A percentile compares a stretch with the other conserved stretches of the same genome.
phyloP scores from a whole-genome alignment of 108 stramenopile species.

The Bacterosira constricta region DNA sequence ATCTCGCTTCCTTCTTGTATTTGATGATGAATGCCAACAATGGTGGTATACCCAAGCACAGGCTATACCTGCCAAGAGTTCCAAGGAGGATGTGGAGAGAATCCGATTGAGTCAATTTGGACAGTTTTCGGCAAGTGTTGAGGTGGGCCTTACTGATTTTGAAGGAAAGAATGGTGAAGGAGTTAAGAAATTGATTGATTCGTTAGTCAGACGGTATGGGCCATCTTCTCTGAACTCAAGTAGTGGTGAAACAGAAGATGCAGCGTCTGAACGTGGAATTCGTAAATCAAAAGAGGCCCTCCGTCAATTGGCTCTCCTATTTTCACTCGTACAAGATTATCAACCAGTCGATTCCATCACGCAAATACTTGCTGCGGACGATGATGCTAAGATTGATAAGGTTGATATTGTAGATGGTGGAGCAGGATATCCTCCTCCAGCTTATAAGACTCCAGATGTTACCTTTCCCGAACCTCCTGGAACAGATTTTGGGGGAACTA shows the following conservation, averaged over 20 bases:
- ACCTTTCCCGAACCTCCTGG: constrained; percentile 65
- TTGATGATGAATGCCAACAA: constrained; percentile 76
- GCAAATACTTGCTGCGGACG: constrained; percentile 68
- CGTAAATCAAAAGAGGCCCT: constrained; percentile 66
- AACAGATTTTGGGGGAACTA: constrained; percentile 35
- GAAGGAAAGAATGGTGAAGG: constrained; percentile 32
- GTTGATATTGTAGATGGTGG: constrained; percentile 64
- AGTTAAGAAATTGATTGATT: constrained; percentile 1
- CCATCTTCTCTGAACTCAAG: constrained; percentile 48
- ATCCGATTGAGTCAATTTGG: constrained; percentile 75
- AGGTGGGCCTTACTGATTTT: constrained; percentile 81
- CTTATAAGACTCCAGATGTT: constrained; percentile 61
- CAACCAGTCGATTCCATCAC: constrained; percentile 80
- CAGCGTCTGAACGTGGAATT: constrained; percentile 41
- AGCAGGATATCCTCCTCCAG: constrained; percentile 69
- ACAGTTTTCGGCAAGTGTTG: constrained; percentile 77
- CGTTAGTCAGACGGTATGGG: constrained; percentile 51
- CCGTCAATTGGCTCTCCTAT: constrained; percentile 82
- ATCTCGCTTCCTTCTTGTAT: constrained; percentile 71
- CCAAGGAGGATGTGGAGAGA: constrained; percentile 55
- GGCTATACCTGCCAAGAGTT: constrained; percentile 61
- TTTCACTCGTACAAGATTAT: constrained; percentile 67
- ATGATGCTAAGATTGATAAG: constrained; percentile 68
- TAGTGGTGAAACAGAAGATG: constrained; percentile 20
- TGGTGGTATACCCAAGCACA: constrained; percentile 78